These are phyloP conservation scores for Aspergillus bridgeri DNA, from an alignment of 495 filamentous ascomycete genomes.

Conservation along the genomic window DNA sequence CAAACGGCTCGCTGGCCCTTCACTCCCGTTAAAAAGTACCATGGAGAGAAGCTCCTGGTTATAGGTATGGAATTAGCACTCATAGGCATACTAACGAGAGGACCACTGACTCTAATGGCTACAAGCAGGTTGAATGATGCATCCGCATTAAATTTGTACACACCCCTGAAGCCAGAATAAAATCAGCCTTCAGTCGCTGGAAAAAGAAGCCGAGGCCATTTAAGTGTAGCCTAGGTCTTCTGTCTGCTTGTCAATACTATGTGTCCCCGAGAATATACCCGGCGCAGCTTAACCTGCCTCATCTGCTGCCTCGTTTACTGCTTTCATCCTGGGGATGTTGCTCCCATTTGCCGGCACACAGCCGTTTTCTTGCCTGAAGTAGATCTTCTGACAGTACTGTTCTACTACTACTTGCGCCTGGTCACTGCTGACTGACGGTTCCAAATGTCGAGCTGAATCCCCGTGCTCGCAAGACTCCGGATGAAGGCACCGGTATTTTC, in stretches of 20 bases:
- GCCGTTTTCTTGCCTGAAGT: not conserved
- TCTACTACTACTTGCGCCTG: not conserved
- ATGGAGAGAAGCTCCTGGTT: not conserved
- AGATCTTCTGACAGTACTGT: not conserved
- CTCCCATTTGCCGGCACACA: not conserved
- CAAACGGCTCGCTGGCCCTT: not conserved
- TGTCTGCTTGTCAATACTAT: not conserved
- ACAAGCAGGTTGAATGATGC: not conserved
- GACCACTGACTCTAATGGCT: not conserved
- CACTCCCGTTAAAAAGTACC: not conserved
- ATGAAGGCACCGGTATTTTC: not conserved
- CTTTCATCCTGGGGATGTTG: not conserved
- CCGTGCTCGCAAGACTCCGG: not conserved
- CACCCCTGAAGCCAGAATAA: too few species aligned
- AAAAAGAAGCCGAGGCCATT: too few species aligned
- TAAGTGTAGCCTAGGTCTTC: not conserved
- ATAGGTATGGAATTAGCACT: not conserved
- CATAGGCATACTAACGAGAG: not conserved
- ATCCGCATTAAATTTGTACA: too few species aligned
- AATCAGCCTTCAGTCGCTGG: too few species aligned
- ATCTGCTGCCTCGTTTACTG: not conserved
- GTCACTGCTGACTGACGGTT: not conserved
- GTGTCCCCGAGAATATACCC: not conserved
- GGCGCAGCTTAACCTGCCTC: not conserved
- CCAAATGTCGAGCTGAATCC: not conserved